phyloP scores from a whole-genome alignment of 352 stramenopile genomes.

The Phytophthora podocarpi region DNA sequence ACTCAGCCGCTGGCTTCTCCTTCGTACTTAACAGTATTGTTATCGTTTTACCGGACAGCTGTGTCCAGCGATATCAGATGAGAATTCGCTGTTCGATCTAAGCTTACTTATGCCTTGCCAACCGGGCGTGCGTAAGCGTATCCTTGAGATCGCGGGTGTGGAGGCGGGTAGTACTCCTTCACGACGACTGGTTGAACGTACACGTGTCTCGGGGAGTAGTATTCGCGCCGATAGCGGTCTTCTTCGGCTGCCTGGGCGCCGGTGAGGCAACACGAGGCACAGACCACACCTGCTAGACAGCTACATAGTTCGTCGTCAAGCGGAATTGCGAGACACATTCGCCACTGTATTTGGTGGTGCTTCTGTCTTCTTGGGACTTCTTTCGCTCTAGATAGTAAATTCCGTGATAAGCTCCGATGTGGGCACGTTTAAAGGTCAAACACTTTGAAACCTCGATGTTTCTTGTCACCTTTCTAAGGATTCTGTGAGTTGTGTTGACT shows the following conservation, averaged over 20 bases:
- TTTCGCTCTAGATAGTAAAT: slow-evolving; percentile 4
- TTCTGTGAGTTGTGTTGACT: slow-evolving; percentile 29
- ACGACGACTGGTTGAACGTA: slow-evolving; percentile 30
- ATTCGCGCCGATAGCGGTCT: slow-evolving; percentile 27
- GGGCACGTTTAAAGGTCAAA: no score
- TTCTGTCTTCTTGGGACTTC: neutral
- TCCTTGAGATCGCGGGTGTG: neutral
- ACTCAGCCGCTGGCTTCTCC: no score
- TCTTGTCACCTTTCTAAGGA: slow-evolving; percentile 1
- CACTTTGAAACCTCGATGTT: neutral
- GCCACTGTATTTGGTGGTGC: neutral
- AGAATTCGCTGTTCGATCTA: no score
- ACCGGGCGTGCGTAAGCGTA: slow-evolving; percentile 20
- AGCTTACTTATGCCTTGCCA: neutral
- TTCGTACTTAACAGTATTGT: no score
- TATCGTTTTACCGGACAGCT: no score
- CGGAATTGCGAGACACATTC: slow-evolving; percentile 31
- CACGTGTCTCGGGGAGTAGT: slow-evolving; percentile 14
- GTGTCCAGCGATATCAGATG: no score
- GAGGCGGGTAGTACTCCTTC: slow-evolving; percentile 9
- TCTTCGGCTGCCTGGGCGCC: slow-evolving; percentile 19
- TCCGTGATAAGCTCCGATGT: slow-evolving; percentile 12
- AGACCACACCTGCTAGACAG: slow-evolving; percentile 31
- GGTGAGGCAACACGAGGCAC: slow-evolving; percentile 31
- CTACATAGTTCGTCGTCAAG: slow-evolving; percentile 30